Evolutionary conservation across 1,284 basidiomycete genomes (phyloP).

Genomic region (Trichosporon faecale): DNA sequence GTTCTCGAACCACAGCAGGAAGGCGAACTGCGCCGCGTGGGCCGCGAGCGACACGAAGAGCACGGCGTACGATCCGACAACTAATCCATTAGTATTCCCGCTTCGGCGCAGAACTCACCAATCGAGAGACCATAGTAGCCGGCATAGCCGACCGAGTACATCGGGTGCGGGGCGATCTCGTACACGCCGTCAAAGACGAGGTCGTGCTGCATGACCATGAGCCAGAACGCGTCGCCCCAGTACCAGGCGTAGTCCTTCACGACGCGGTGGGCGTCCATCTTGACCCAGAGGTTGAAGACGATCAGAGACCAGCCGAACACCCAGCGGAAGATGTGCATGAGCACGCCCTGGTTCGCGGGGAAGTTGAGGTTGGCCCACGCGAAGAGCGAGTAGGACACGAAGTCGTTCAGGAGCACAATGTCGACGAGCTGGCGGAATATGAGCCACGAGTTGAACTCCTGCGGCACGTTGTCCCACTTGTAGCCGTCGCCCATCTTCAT

Average conservation of each 20-base stretch:
- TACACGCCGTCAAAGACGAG: slow-evolving; percentile 98
- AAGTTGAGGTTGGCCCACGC: slow-evolving; percentile 85
- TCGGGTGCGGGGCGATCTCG: slow-evolving; percentile 61
- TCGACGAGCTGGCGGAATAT: slow-evolving; percentile 69
- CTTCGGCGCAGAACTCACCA: slow-evolving; percentile 30
- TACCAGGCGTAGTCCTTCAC: slow-evolving; percentile 88
- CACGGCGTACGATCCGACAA: slow-evolving; percentile 71
- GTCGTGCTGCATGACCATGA: slow-evolving; percentile 59
- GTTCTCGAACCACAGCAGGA: slow-evolving; percentile 95
- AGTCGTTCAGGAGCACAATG: slow-evolving; percentile 94
- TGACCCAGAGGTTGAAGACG: slow-evolving; percentile 96
- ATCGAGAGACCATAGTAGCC: slow-evolving; percentile 90
- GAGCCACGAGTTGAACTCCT: slow-evolving; percentile 54
- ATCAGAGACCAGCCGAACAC: slow-evolving; percentile 78
- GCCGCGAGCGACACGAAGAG: slow-evolving; percentile 88
- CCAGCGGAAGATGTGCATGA: slow-evolving; percentile 83
- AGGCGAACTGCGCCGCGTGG: slow-evolving; percentile 92
- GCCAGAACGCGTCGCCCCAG: slow-evolving; percentile 97
- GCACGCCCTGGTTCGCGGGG: slow-evolving; percentile 68
- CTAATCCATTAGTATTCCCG: slow-evolving; percentile 23
- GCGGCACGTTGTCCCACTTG: slow-evolving; percentile 70
- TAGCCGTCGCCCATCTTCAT: slow-evolving; percentile 93
- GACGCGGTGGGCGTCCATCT: slow-evolving; percentile 93
- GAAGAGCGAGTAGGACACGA: slow-evolving; percentile 91
- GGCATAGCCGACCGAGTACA: slow-evolving; percentile 76